A percentile compares a stretch with the other conserved stretches of the same genome.
Evolutionary conservation across 2,329 filamentous ascomycete species (phyloP).

Genomic region (Mollisia scopiformis): DNA sequence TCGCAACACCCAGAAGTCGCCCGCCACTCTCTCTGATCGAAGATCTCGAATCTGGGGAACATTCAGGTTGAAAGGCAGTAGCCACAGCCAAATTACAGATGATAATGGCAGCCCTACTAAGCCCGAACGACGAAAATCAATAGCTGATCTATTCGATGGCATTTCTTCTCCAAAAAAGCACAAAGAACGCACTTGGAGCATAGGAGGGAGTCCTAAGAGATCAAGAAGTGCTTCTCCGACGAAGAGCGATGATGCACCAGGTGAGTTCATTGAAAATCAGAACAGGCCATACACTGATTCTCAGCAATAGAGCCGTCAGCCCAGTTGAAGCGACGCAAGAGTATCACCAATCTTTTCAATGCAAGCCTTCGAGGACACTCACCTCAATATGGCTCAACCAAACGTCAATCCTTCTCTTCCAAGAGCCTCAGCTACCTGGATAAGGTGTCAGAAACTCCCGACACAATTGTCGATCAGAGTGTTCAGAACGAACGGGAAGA

Average conservation of each 20-base stretch:
- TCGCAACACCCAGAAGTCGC: not conserved
- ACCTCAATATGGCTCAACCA: not conserved
- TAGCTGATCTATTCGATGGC: conserved; percentile 18
- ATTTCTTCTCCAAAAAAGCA: conserved; percentile 4
- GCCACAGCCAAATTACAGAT: not conserved
- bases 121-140: conserved; percentile 16
- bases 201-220: not conserved
- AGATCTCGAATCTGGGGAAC: not conserved
- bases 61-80: not conserved
- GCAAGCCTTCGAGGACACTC: not conserved
- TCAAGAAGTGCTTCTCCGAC: not conserved
- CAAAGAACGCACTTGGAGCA: not conserved
- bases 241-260: not conserved
- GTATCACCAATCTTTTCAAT: not conserved
- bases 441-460: too few species aligned
- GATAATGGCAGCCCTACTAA: conserved; percentile 11
- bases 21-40: not conserved
- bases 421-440: not conserved
- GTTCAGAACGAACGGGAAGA: too few species aligned
- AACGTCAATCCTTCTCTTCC: not conserved
- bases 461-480: too few species aligned
- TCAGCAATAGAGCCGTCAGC: not conserved
- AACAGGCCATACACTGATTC: not conserved
- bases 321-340: not conserved
- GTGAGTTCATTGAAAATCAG: not conserved